A percentile compares a stretch with the other conserved stretches of the same genome.
phyloP scores from a whole-genome alignment of 768 basidiomycete species.

The Clitopilus hobsonii region DNA sequence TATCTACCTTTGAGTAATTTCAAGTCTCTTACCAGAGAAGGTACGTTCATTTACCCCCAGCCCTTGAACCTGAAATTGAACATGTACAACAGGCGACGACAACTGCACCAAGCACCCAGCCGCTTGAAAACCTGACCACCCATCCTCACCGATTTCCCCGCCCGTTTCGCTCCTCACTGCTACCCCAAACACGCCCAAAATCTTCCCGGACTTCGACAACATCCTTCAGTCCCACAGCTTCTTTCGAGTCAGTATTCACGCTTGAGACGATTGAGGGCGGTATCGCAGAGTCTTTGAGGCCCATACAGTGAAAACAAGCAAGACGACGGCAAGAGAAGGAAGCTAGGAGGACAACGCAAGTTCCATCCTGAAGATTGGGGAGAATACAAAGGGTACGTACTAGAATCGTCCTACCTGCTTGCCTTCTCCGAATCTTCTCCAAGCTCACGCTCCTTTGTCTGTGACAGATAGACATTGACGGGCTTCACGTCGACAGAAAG shows the following conservation, averaged over 20 bases:
- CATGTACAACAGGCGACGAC: no score
- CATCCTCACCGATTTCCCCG: no score
- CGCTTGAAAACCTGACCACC: no score
- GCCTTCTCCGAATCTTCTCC: background rate
- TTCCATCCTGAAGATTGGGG: conserved; percentile 95
- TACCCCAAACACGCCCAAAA: conserved; percentile 71
- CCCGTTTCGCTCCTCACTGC: no score
- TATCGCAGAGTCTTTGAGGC: conserved; percentile 72
- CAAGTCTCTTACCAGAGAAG: no score
- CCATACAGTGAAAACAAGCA: conserved; percentile 41
- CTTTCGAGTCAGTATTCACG: conserved; percentile 91
- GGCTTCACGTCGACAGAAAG: conserved; percentile 80
- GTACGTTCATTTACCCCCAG: no score
- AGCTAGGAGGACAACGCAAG: conserved; percentile 65
- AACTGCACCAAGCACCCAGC: no score
- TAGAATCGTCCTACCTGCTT: conserved; percentile 6
- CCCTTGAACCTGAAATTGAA: no score
- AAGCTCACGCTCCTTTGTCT: background rate
- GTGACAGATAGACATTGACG: conserved; percentile 82
- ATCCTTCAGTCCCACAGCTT: conserved; percentile 77
- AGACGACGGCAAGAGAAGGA: conserved; percentile 23
- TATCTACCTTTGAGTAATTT: no score
- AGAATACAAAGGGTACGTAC: conserved; percentile 91
- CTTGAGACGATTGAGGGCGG: conserved; percentile 83
- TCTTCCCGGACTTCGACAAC: conserved; percentile 74